These are phyloP conservation scores for Bonia amplexicaulis DNA, from an alignment of 176 grass and related monocot species.

Conservation along the genomic window DNA sequence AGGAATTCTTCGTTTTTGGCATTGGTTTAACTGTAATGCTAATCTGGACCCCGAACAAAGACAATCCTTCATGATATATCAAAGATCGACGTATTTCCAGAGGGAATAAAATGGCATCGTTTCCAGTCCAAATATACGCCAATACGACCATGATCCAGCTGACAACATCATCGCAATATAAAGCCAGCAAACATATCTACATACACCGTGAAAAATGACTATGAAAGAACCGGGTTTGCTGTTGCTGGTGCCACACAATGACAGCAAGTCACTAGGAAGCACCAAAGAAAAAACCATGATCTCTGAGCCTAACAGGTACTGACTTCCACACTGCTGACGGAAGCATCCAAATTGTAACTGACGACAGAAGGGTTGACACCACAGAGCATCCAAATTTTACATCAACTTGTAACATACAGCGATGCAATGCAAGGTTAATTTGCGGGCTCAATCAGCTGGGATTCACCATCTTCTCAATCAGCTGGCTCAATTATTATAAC, in stretches of 20 bases:
- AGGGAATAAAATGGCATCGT: background rate
- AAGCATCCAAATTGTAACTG: background rate
- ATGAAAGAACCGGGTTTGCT: background rate
- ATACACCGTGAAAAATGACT: background rate
- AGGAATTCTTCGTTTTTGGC: background rate
- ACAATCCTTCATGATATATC: background rate
- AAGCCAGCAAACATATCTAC: background rate
- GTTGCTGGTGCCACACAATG: background rate
- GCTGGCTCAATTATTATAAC: background rate
- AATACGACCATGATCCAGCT: background rate
- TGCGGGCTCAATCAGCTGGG: constrained; percentile 8
- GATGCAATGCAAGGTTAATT: background rate
- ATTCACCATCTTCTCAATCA: background rate
- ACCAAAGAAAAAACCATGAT: background rate
- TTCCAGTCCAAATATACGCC: background rate
- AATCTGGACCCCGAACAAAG: background rate
- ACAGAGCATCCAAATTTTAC: background rate
- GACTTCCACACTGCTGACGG: background rate
- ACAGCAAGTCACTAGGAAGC: background rate
- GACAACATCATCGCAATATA: background rate
- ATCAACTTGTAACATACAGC: background rate
- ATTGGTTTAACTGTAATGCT: background rate
- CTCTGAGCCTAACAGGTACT: background rate
- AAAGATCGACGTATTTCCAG: background rate
- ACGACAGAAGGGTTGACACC: background rate